phyloP scores from a whole-genome alignment of 1,139 yeast genomes.

The Sugiyamaella neomexicana region DNA sequence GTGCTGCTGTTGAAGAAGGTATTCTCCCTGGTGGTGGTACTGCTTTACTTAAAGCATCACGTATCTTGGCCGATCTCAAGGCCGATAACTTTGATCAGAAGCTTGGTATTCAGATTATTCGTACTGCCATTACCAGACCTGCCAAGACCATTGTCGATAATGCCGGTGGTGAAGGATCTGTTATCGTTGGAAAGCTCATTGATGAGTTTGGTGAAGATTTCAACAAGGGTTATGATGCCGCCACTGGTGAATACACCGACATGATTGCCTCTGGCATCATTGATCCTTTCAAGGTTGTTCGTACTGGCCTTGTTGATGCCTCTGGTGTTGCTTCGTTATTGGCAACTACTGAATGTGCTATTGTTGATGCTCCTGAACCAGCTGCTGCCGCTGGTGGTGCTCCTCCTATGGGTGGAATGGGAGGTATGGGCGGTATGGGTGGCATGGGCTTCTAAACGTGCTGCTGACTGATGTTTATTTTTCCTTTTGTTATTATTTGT shows the following conservation, averaged over 20 bases:
- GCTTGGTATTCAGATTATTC: conserved; percentile 94
- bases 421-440: conserved; percentile 51
- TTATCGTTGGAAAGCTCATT: conserved; percentile 87
- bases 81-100: conserved; percentile 96
- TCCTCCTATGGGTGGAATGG: conserved; percentile 66
- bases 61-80: conserved; percentile 72
- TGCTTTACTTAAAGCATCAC: conserved; percentile 93
- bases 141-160: conserved; percentile 96
- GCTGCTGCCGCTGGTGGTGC: conserved; percentile 65
- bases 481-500: neutral
- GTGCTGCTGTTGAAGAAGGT: conserved; percentile 99
- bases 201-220: conserved; percentile 84
- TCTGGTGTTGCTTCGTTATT: conserved; percentile 96
- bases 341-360: conserved; percentile 98
- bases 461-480: neutral
- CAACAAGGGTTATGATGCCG: conserved; percentile 90
- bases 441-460: conserved; percentile 40
- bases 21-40: conserved; percentile 99
- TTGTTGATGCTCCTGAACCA: conserved; percentile 93
- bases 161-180: conserved; percentile 99
- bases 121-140: conserved; percentile 94
- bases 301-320: conserved; percentile 96
- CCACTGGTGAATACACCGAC: conserved; percentile 92
- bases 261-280: conserved; percentile 98
- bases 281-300: conserved; percentile 98